Conservation (phyloP, 148 eudicot species). For the Pouteria glomerata region DNA sequence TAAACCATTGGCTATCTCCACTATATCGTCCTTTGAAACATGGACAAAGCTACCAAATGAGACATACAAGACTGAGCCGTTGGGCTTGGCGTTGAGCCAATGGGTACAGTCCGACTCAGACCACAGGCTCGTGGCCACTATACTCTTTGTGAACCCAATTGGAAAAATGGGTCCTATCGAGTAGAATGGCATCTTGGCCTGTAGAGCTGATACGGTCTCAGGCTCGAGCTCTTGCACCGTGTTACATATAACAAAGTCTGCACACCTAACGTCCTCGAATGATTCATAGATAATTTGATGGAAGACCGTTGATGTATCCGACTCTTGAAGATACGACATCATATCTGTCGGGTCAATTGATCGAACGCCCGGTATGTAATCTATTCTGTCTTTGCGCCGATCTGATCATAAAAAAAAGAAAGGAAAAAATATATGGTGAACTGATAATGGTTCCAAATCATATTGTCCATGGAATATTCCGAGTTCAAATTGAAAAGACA, state of each 20-base stretch:
- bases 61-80: slow-evolving; percentile 57
- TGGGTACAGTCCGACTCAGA: slow-evolving; percentile 56
- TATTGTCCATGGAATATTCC: too few species aligned
- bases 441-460: too few species aligned
- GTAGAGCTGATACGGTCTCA: slow-evolving; percentile 25
- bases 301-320: slow-evolving; percentile 18
- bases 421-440: not conserved
- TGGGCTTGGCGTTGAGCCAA: slow-evolving; percentile 52
- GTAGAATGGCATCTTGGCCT: slow-evolving; percentile 22
- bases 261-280: slow-evolving; percentile 26
- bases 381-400: slow-evolving; percentile 23
- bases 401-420: slow-evolving; percentile 10
- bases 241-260: slow-evolving; percentile 36
- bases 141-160: too few species aligned
- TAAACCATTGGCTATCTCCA: slow-evolving; percentile 59
- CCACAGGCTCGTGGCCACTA: slow-evolving; percentile 58
- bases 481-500: too few species aligned
- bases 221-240: slow-evolving; percentile 30
- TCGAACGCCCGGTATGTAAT: slow-evolving; percentile 36
- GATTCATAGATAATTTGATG: slow-evolving; percentile 27
- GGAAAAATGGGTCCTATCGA: too few species aligned
- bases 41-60: too few species aligned
- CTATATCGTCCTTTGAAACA: slow-evolving; percentile 28
- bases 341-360: slow-evolving; percentile 29
- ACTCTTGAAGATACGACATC: slow-evolving; percentile 29